These are phyloP conservation scores for Eimeria sp. DNA, from an alignment of 169 alveolate species.

Conservation along the genomic window DNA sequence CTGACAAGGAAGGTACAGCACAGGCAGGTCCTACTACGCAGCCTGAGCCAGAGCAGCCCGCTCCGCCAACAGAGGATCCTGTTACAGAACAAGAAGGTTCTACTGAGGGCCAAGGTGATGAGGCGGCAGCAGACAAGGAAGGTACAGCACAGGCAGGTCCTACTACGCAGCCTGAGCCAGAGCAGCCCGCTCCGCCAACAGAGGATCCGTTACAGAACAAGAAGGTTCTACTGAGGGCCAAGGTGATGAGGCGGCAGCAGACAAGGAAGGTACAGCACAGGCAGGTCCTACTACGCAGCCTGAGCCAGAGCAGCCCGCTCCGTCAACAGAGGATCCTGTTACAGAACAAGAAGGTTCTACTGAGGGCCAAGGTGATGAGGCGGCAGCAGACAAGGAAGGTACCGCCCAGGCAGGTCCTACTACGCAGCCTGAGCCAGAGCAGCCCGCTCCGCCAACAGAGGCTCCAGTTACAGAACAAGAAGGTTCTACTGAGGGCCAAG, in stretches of 20 bases:
- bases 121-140: too few species aligned
- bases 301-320: not conserved
- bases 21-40: too few species aligned
- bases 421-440: not conserved
- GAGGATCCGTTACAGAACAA: not conserved
- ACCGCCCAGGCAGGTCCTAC: not conserved
- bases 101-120: not conserved
- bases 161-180: not conserved
- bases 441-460: not conserved
- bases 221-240: not conserved
- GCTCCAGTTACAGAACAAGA: not conserved
- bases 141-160: not conserved
- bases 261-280: not conserved
- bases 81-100: not conserved
- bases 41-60: not conserved
- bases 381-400: not conserved
- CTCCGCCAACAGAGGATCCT: not conserved
- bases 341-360: not conserved
- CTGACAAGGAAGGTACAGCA: not conserved
- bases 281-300: too few species aligned
- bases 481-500: not conserved
- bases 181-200: not conserved
- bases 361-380: not conserved
- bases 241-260: not conserved
- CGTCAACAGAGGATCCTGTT: not conserved